Evolutionary conservation across 495 filamentous ascomycete species (phyloP).

Genomic region (Bacidia rubella): DNA sequence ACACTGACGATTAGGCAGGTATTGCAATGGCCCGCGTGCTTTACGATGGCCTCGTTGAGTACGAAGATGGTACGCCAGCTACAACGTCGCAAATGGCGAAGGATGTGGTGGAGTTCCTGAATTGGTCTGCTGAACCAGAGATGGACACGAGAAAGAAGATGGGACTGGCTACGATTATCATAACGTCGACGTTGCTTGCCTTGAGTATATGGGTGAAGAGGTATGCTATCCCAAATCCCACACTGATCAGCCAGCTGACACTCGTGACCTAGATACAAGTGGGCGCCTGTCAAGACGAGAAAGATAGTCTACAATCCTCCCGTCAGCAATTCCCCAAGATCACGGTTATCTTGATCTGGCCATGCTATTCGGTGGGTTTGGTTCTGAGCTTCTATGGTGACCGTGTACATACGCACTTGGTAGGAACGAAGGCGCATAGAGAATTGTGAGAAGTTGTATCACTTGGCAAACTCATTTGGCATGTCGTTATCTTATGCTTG

Average conservation of each 20-base stretch:
- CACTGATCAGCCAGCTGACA: slow-evolving; percentile 5
- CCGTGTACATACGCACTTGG: not conserved
- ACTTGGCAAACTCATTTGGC: too few species aligned
- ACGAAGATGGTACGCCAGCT: slow-evolving; percentile 92
- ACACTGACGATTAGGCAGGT: slow-evolving; percentile 30
- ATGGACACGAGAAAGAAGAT: slow-evolving; percentile 99
- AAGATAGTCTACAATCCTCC: slow-evolving; percentile 83
- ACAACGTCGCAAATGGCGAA: slow-evolving; percentile 98
- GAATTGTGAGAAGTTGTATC: not conserved
- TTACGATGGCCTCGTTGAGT: slow-evolving; percentile 95
- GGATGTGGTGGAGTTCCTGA: slow-evolving; percentile 96
- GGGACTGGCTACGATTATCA: slow-evolving; percentile 83
- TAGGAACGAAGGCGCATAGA: not conserved
- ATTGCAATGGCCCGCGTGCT: slow-evolving; percentile 98
- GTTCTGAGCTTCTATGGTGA: too few species aligned
- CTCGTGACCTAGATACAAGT: slow-evolving; percentile 65
- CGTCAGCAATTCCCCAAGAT: slow-evolving; percentile 13
- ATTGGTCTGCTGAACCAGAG: slow-evolving; percentile 98
- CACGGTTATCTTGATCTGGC: not conserved
- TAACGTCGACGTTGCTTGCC: slow-evolving; percentile 65
- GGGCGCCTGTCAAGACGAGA: slow-evolving; percentile 85
- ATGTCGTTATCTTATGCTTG: too few species aligned
- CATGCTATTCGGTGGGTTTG: too few species aligned
- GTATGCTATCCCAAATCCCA: slow-evolving; percentile 17
- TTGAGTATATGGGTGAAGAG: slow-evolving; percentile 95